phyloP scores from a whole-genome alignment of 139 green algal genomes.

The Chlorella sp. region DNA sequence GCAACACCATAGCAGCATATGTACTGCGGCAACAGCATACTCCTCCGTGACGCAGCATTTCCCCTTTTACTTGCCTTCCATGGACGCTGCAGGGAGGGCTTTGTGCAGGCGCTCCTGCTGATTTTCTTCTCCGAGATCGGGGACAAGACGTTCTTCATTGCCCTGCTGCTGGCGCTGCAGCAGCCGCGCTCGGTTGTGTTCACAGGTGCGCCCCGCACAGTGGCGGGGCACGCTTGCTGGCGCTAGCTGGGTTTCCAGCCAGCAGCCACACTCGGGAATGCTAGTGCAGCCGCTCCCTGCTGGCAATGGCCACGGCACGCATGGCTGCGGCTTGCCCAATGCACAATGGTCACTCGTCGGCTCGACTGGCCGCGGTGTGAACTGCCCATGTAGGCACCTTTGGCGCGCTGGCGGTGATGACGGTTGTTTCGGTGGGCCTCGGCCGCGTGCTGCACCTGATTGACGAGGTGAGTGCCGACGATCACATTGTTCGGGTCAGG shows the following conservation, averaged over 20 bases:
- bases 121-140: conserved; percentile 98
- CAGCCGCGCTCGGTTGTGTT: conserved; percentile 82
- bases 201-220: no score
- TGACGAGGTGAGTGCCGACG: conserved; percentile 21
- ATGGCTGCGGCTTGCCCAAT: no score
- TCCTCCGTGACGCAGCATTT: no score
- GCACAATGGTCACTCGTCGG: no score
- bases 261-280: no score
- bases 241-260: no score
- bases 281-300: no score
- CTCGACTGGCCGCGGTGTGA: no score
- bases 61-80: not conserved
- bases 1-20: not conserved
- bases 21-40: not conserved
- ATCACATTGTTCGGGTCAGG: no score
- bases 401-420: conserved; percentile 96
- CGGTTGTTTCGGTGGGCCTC: conserved; percentile 89
- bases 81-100: conserved; percentile 65
- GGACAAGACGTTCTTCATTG: conserved; percentile 99
- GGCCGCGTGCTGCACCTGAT: conserved; percentile 15
- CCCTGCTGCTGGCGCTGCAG: conserved; percentile 85
- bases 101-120: conserved; percentile 90
- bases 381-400: conserved; percentile 93
- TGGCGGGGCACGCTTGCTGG: no score
- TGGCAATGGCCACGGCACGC: no score